Evolutionary conservation across 176 grass and related monocot genomes (phyloP), one percentile per base, ranked within the genome.

Genomic region (Hsuehochloa calcarea): DNA sequence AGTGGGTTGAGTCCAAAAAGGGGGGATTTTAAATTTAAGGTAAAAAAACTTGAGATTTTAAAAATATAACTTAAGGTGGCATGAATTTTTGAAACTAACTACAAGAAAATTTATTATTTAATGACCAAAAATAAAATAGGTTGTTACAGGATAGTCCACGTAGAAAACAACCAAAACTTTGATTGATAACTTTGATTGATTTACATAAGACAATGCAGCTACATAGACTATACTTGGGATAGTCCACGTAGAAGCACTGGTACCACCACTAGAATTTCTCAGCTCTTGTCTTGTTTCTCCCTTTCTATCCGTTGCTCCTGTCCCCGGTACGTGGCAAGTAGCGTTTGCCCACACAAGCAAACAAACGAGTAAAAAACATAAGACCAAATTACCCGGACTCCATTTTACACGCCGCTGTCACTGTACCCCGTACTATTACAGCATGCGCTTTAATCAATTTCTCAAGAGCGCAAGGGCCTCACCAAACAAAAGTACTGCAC

Each of bases 401-500:
- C 1, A 56, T 9, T 40, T 67, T 41, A 31, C 68, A 54, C 65
- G 26, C 87, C n/a, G 71, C 60, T 51, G 41, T 70, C 83, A 81
- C 77, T 81, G 45, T 51, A 52, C 68, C 11, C 41, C 61, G 26
- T 37, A 16, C 74, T 72, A 8, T n/a, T 40, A 9, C 81, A 58
- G 67, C 58, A 4, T 34, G 23, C 49, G 23, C 70, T 61, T 55
- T 71, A 85, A 89, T 76, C 63, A 75, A 84, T 13, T 34, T 67
- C 66, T 3, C n/a, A 22, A 68, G 52, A 81, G 31, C 3, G 31
- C 56, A 50, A 20, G 38, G 82, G 37, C 54, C 78, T 78, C 52
- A 68, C 83, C 13, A 22, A 70, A 81, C 55, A 71, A 82, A 90
- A 90, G 54, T 70, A 55, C 68, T 29, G 51, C 26, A 40, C 44